phyloP scores from a whole-genome alignment of 2,329 filamentous ascomycete genomes.

The Cladosporium cucumerinum region DNA sequence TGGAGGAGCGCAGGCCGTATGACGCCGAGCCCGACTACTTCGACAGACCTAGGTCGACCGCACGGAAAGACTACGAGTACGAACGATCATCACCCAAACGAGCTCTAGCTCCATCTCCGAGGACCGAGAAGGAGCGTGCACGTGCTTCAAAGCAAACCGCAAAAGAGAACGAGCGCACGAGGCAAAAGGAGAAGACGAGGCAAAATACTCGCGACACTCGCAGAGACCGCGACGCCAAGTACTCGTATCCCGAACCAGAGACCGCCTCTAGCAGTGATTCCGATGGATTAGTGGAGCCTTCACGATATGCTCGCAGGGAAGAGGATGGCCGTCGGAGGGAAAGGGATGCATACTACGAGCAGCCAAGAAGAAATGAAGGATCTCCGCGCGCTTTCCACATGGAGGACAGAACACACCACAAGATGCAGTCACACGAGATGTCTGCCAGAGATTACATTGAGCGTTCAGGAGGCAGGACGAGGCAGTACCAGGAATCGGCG shows the following conservation, averaged over 20 bases:
- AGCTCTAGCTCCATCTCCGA: slow-evolving; percentile 9
- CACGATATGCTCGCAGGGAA: slow-evolving; percentile 12
- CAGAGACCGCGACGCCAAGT: slow-evolving; percentile 39
- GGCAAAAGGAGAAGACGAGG: slow-evolving; percentile 40
- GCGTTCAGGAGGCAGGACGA: slow-evolving; percentile 19
- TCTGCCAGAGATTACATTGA: slow-evolving; percentile 31
- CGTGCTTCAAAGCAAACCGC: slow-evolving; percentile 21
- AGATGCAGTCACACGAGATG: slow-evolving; percentile 26
- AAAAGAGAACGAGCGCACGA: slow-evolving; percentile 36
- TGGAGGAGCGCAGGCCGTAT: slow-evolving; percentile 34
- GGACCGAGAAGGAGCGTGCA: slow-evolving; percentile 20
- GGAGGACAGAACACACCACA: slow-evolving; percentile 25
- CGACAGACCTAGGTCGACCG: slow-evolving; percentile 34
- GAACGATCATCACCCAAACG: slow-evolving; percentile 35
- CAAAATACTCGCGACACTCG: slow-evolving; percentile 40
- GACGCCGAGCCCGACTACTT: slow-evolving; percentile 34
- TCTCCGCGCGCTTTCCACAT: slow-evolving; percentile 25
- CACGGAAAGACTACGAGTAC: slow-evolving; percentile 41
- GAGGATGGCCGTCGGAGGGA: slow-evolving; percentile 28
- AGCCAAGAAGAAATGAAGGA: slow-evolving; percentile 25
- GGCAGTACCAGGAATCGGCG: slow-evolving; percentile 24
- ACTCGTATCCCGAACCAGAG: slow-evolving; percentile 28
- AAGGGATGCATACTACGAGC: slow-evolving; percentile 25
- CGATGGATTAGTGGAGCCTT: slow-evolving; percentile 19
- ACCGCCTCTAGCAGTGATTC: slow-evolving; percentile 33